phyloP scores from a whole-genome alignment of 148 eudicot genomes.

The Polygonum aviculare region DNA sequence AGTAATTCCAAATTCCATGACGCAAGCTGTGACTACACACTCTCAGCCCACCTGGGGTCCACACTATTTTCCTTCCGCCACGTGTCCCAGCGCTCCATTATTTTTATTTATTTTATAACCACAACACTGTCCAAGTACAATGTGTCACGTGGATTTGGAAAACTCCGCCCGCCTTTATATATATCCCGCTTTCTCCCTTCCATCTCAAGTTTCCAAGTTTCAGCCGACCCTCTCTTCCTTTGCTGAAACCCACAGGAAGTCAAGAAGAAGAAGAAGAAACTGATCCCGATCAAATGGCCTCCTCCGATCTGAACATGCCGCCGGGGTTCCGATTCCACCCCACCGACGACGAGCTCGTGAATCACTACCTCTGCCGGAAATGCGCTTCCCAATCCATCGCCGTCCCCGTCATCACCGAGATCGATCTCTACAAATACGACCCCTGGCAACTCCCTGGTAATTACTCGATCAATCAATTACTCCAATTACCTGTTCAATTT shows the following conservation, averaged over 20 bases:
- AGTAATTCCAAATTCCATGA: constrained; percentile 9
- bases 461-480: neutral
- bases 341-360: constrained; percentile 15
- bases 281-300: neutral
- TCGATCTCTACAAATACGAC: constrained; percentile 15
- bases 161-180: neutral
- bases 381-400: constrained; percentile 15
- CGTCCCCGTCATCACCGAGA: constrained; percentile 14
- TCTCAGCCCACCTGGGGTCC: neutral
- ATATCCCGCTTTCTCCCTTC: constrained; percentile 11
- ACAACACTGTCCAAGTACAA: neutral
- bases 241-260: neutral
- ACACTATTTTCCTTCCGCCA: neutral
- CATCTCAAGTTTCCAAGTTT: constrained; percentile 6
- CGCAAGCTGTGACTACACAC: constrained; percentile 14
- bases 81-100: neutral
- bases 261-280: neutral
- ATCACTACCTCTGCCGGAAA: constrained; percentile 14
- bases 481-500: neutral
- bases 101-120: neutral
- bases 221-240: neutral
- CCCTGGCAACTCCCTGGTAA: constrained; percentile 19
- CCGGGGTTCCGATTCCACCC: constrained; percentile 17
- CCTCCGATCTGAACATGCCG: constrained; percentile 2
- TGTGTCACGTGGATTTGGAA: constrained; percentile 15